Evolutionary conservation across 2,329 filamentous ascomycete genomes (phyloP).

Genomic region (Fusarium annulatum): DNA sequence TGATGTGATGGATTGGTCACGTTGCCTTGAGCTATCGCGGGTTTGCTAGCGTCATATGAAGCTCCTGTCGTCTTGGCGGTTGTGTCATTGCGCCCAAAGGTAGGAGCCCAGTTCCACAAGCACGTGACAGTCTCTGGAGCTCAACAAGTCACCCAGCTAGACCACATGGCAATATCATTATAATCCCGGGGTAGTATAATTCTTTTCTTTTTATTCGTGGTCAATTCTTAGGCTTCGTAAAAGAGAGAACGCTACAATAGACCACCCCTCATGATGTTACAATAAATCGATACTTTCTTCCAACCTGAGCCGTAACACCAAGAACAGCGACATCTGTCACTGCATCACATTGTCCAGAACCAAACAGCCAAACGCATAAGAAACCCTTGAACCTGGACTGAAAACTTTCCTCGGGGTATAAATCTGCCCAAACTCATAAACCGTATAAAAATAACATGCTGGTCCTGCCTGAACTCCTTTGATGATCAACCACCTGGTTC

Average conservation of each 20-base stretch:
- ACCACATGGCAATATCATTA: background rate
- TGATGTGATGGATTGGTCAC: conserved; percentile 44
- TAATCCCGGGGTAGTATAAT: background rate
- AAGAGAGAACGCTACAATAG: background rate
- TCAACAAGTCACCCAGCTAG: conserved; percentile 5
- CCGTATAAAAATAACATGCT: conserved; percentile 20
- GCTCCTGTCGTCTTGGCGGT: conserved; percentile 41
- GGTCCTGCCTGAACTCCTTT: conserved; percentile 38
- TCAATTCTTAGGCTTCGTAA: background rate
- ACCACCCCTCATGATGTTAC: conserved; percentile 12
- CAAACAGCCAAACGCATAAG: conserved; percentile 4
- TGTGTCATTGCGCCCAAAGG: conserved; percentile 46
- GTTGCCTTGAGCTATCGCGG: conserved; percentile 46
- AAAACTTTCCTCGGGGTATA: conserved; percentile 49
- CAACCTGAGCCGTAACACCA: conserved; percentile 32
- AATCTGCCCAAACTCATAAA: conserved; percentile 42
- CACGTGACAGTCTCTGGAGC: conserved; percentile 46
- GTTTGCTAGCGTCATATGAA: conserved; percentile 39
- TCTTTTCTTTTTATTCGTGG: background rate
- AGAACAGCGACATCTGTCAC: conserved; percentile 12
- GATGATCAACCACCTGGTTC: conserved; percentile 4
- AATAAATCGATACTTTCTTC: conserved; percentile 8
- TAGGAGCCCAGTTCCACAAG: conserved; percentile 28
- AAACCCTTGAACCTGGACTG: conserved; percentile 35
- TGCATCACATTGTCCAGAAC: conserved; percentile 28